Base-by-base conservation (phyloP, 2,329 filamentous ascomycete species). In the Akanthomyces muscarius region DNA sequence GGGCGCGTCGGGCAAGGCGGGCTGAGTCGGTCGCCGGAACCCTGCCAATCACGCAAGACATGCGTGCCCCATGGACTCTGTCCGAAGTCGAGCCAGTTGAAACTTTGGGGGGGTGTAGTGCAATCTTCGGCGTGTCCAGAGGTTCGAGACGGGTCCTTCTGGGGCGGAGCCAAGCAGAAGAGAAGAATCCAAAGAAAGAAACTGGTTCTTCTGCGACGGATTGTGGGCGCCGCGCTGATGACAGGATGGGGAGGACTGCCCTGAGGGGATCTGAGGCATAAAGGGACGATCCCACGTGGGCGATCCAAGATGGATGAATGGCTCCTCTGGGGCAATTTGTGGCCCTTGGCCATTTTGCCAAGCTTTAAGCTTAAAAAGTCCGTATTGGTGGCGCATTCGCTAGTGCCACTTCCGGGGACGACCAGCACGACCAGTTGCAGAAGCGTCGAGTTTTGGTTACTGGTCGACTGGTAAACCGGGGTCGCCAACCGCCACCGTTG, bases 341-440 rank as follows among this genome's bases (percentile, higher is more conserved):
- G 45, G 36, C 30, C 16, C 56, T 10, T 60, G 45, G 36, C 41
- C 16, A 45, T 10, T 47, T 44, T 60, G 56, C 56, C 56, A 60
- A 60, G 56, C 42, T 18, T 57, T 60, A 60, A 60, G 56, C 56
- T 60, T 60, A 60, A 60, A 60, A 50, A n/a, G 36, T 30, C 47
- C 33, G 23, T 60, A 48, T 51, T 51, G 47, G 56, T 60, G 56
- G 56, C 56, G 56, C 55, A 25, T 38, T 30, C 28, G 30, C 42
- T 59, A 60, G 56, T 51, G 16, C 45, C 56, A 16, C 42, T 48
- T 58, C 56, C 33, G 56, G 56, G 21, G 38, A 41, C 38, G 38
- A 41, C 38, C 13, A 16, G 38, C 38, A 16, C 38, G 33, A 36
- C 56, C 45, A 50, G 56, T 41, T 41, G 33, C 33, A 36, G 11